Conservation (phyloP, 2,329 filamentous ascomycete species). For the Aspergillus sp. region DNA sequence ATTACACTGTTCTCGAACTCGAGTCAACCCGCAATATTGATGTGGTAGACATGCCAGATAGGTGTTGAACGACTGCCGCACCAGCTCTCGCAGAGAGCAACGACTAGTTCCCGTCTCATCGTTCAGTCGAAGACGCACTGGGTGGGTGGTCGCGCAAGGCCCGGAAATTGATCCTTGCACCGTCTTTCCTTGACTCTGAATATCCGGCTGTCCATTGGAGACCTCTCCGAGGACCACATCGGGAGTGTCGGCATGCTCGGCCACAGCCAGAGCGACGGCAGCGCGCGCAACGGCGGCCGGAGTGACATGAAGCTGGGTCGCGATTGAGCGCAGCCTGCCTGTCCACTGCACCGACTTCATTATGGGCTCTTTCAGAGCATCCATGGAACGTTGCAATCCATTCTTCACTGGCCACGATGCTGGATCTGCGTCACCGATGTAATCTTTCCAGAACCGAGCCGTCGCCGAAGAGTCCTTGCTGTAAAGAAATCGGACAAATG, state of each 20-base stretch:
- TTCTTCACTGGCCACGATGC: neutral
- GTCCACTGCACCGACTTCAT: neutral
- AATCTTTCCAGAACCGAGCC: neutral
- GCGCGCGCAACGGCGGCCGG: slow-evolving; percentile 2
- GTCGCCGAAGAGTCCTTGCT: neutral
- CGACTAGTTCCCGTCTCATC: no score
- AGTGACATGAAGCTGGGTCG: neutral
- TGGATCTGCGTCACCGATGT: neutral
- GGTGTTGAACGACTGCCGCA: no score
- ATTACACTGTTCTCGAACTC: neutral
- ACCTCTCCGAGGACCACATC: slow-evolving; percentile 7
- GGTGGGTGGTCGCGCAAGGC: slow-evolving; percentile 7
- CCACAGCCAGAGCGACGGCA: slow-evolving; percentile 2
- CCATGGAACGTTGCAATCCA: no score
- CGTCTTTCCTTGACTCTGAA: no score
- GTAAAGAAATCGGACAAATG: neutral
- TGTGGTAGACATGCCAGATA: neutral
- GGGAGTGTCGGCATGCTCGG: neutral
- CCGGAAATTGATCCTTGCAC: neutral
- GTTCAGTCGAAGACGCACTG: slow-evolving; percentile 3
- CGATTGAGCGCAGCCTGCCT: neutral
- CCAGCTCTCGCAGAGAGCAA: no score
- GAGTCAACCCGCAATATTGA: slow-evolving; percentile 1
- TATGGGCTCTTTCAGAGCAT: neutral
- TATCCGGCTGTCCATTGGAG: slow-evolving; percentile 1